Conservation (phyloP, 805 yeast genomes). For the Candida cerambycidarum region DNA sequence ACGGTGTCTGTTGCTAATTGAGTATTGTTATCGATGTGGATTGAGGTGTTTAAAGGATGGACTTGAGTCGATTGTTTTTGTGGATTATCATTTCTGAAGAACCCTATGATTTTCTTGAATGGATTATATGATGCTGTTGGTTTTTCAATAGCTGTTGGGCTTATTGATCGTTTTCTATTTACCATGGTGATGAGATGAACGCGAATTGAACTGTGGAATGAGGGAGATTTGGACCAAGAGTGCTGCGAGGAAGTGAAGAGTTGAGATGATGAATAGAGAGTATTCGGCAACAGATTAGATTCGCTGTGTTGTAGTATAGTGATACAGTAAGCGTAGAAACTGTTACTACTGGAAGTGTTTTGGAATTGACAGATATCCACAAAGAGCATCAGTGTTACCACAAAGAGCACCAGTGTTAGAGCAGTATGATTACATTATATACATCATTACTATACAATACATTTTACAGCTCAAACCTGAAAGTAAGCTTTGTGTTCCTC, state of each 20-base stretch:
- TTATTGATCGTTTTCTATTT: conserved; percentile 18
- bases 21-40: neutral
- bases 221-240: too few species aligned
- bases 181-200: conserved; percentile 5
- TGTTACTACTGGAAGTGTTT: too few species aligned
- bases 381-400: too few species aligned
- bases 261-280: too few species aligned
- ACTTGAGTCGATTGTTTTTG: neutral
- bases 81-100: neutral
- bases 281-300: too few species aligned
- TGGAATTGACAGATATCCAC: too few species aligned
- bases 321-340: too few species aligned
- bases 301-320: too few species aligned
- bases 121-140: neutral
- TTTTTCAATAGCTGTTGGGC: conserved; percentile 15
- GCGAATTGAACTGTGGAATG: conserved; percentile 2
- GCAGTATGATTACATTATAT: too few species aligned
- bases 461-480: conserved; percentile 13
- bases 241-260: too few species aligned
- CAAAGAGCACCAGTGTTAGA: too few species aligned
- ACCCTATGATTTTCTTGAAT: neutral
- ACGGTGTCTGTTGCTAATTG: conserved; percentile 2
- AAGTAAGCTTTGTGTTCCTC: conserved; percentile 14
- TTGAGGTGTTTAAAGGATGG: neutral
- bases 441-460: too few species aligned